phyloP scores from a whole-genome alignment of 306 rosid species.

The Cicer chorassanicum region DNA sequence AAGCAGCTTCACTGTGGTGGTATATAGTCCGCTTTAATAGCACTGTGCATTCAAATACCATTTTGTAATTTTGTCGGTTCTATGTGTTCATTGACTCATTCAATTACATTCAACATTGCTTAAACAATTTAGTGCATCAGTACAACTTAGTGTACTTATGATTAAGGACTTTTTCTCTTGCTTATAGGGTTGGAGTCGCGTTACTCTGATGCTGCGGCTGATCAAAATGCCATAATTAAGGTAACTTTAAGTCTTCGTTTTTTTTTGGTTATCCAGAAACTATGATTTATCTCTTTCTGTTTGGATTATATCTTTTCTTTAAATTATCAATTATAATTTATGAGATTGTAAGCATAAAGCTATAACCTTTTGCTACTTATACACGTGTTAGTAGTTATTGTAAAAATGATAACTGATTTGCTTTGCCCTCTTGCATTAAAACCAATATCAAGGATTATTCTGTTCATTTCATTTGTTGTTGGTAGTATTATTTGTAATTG shows the following conservation, averaged over 20 bases:
- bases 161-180: constrained; percentile 20
- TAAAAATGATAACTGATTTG: constrained; percentile 3
- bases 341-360: constrained; percentile 17
- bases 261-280: constrained; percentile 23
- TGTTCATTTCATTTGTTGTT: constrained; percentile 9
- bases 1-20: constrained; percentile 95
- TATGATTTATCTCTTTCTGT: constrained; percentile 16
- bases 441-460: constrained; percentile 23
- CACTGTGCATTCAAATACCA: constrained; percentile 10
- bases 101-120: constrained; percentile 26
- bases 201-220: constrained; percentile 58
- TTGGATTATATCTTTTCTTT: constrained; percentile 21
- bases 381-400: constrained; percentile 33
- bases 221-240: constrained; percentile 81
- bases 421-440: background rate
- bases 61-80: constrained; percentile 29
- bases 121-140: background rate
- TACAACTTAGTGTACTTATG: background rate
- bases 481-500: constrained; percentile 9
- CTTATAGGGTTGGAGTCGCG: constrained; percentile 67
- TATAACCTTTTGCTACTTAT: constrained; percentile 23
- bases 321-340: constrained; percentile 14
- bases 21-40: constrained; percentile 41
- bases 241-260: constrained; percentile 48
- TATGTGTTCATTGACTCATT: constrained; percentile 3